Base-by-base conservation (phyloP, 768 basidiomycete genomes). In the Leucogyrophana mollusca region DNA sequence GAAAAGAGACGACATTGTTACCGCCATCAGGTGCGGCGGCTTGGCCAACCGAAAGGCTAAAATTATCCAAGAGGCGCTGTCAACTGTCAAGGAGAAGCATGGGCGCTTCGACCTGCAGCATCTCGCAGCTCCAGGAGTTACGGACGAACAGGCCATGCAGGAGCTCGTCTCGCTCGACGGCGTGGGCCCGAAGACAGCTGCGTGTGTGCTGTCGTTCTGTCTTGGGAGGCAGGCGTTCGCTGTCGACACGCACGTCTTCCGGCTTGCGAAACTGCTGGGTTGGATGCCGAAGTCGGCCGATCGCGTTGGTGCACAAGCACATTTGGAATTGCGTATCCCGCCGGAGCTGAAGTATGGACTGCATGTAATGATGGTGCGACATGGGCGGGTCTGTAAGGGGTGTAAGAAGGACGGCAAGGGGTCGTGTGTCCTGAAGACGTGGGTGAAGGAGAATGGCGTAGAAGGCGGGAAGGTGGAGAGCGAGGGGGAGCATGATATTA, bases 221-320 rank as follows among this genome's bases (percentile, higher is more conserved):
- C 66, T 84, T 6, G 79, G 76, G 4, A 68, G 82, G n/a, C 68
- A 77, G 36, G 77, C 78, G 0, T 83, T 83, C 46, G 79, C 82
- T 1, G 82, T 84, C 40, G 82, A 84, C 49, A 84, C 82, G 7
- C 81, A 83, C 50, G 75, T 84, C 20, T 83, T 73, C 54, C 68
- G 81, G 11, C 57, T 82, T 45, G 73, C 72, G 59, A 76, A 66
- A 42, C 27, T 30, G 43, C 39, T 62, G 16, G 70, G 69, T 3
- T 73, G 72, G 72, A 66, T 73, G 16, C 72, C 73, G 3, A 39
- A 53, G 42, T 55, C 46, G 20, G 74, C 79, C 13, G 73, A 80
- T 55, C 60, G 78, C 1, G 70, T 83, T 2, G 67, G 68, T 4
- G 69, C 82, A 1, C 82, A 82, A 59, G 79, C 77, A 9, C 81